phyloP scores from a whole-genome alignment of 306 rosid genomes.

The Prunus davidiana region DNA sequence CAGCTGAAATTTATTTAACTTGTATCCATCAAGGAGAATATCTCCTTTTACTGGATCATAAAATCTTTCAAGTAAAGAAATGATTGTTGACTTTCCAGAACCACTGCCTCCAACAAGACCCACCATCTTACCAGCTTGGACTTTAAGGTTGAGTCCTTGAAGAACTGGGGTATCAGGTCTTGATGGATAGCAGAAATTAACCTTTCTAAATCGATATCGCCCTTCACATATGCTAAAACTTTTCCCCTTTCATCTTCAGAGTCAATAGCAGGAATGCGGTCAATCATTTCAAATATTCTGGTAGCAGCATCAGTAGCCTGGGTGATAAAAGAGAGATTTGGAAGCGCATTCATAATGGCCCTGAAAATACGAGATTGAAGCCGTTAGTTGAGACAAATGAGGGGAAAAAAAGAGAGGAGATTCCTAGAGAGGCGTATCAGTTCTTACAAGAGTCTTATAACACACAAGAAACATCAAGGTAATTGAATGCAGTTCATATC shows the following conservation, averaged over 20 bases:
- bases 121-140: slow-evolving; percentile 59
- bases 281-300: slow-evolving; percentile 52
- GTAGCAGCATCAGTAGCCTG: slow-evolving; percentile 54
- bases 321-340: slow-evolving; percentile 49
- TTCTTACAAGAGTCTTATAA: too few relatives aligned
- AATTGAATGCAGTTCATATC: too few relatives aligned
- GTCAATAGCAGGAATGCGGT: slow-evolving; percentile 34
- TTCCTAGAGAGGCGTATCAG: too few relatives aligned
- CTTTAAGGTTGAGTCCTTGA: slow-evolving; percentile 55
- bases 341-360: slow-evolving; percentile 74
- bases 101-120: slow-evolving; percentile 91
- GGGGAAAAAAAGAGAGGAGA: not conserved
- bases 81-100: slow-evolving; percentile 78
- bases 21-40: slow-evolving; percentile 63
- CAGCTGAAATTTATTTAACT: slow-evolving; percentile 45
- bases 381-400: not conserved
- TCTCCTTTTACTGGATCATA: slow-evolving; percentile 70
- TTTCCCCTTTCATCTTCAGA: slow-evolving; percentile 39
- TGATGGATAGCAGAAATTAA: slow-evolving; percentile 67
- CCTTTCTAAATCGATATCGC: slow-evolving; percentile 58
- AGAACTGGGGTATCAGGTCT: slow-evolving; percentile 67
- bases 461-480: too few relatives aligned
- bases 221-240: slow-evolving; percentile 38
- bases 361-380: slow-evolving; percentile 29
- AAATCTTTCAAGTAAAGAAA: slow-evolving; percentile 76